Percentiles rank a stretch among this genome's conserved stretches.
Evolutionary conservation across 495 filamentous ascomycete genomes (phyloP).

Genomic region (Aspergillus baeticus): DNA sequence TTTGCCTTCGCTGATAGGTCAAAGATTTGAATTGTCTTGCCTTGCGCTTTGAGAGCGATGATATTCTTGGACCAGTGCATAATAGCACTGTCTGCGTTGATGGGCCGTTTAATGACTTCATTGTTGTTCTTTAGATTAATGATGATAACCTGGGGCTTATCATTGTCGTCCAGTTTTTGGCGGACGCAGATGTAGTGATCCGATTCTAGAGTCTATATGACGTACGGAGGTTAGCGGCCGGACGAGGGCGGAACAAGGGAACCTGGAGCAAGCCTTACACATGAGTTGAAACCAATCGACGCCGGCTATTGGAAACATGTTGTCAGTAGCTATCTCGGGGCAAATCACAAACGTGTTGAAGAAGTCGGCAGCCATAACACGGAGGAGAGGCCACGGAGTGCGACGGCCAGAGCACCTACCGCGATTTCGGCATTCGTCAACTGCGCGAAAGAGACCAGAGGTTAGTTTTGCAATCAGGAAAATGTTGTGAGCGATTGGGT

Average conservation of each 20-base stretch:
- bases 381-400: slow-evolving; percentile 18
- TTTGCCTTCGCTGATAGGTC: slow-evolving; percentile 87
- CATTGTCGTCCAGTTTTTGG: slow-evolving; percentile 78
- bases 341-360: slow-evolving; percentile 6
- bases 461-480: slow-evolving; percentile 21
- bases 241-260: slow-evolving; percentile 4
- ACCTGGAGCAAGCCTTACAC: slow-evolving; percentile 59
- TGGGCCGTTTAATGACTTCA: slow-evolving; percentile 87
- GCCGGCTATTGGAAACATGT: slow-evolving; percentile 49
- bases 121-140: slow-evolving; percentile 93
- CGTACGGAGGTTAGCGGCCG: slow-evolving; percentile 10
- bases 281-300: slow-evolving; percentile 95
- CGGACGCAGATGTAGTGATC: slow-evolving; percentile 94
- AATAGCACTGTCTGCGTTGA: slow-evolving; percentile 99
- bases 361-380: slow-evolving; percentile 19
- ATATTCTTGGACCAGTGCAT: slow-evolving; percentile 98
- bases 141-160: slow-evolving; percentile 91
- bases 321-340: slow-evolving; percentile 39
- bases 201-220: slow-evolving; percentile 85
- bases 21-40: slow-evolving; percentile 94
- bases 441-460: slow-evolving; percentile 37
- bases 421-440: slow-evolving; percentile 78
- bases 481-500: slow-evolving; percentile 3
- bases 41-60: slow-evolving; percentile 92
- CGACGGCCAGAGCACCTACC: slow-evolving; percentile 50